Conservation (phyloP, 2,329 filamentous ascomycete genomes). For the Cladosporium sp. region DNA sequence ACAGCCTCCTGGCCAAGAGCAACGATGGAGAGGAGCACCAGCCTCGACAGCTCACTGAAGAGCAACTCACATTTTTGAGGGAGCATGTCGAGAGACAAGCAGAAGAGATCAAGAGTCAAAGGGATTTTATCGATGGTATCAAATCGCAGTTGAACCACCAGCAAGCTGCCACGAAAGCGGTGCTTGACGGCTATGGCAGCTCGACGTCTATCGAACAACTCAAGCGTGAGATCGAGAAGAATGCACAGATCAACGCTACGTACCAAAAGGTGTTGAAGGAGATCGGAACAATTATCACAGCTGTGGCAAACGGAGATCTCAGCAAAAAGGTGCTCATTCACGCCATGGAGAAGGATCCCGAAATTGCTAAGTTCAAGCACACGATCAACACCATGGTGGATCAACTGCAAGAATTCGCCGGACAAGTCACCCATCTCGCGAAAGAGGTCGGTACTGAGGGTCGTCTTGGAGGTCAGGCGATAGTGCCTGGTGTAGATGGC, state of each 20-base stretch:
- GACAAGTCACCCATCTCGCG: slow-evolving; percentile 89
- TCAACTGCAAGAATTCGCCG: slow-evolving; percentile 91
- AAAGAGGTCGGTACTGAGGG: slow-evolving; percentile 95
- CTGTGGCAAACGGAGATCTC: slow-evolving; percentile 88
- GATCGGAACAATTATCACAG: slow-evolving; percentile 95
- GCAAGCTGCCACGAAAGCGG: slow-evolving; percentile 75
- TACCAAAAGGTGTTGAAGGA: slow-evolving; percentile 96
- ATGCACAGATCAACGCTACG: slow-evolving; percentile 95
- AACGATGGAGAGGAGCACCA: slow-evolving; percentile 39
- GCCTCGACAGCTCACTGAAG: slow-evolving; percentile 59
- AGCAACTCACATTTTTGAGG: slow-evolving; percentile 76
- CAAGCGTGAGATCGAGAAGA: slow-evolving; percentile 90
- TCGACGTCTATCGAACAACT: slow-evolving; percentile 81
- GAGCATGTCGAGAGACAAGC: slow-evolving; percentile 93
- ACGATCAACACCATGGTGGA: slow-evolving; percentile 99
- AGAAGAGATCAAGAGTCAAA: slow-evolving; percentile 81
- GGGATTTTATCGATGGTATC: slow-evolving; percentile 76
- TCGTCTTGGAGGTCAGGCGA: slow-evolving; percentile 85
- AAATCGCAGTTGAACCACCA: slow-evolving; percentile 81
- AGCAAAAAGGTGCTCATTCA: slow-evolving; percentile 97
- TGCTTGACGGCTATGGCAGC: slow-evolving; percentile 74
- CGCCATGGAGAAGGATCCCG: slow-evolving; percentile 92
- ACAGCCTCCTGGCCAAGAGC: slow-evolving; percentile 49
- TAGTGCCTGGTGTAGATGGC: slow-evolving; percentile 88
- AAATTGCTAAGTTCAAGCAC: slow-evolving; percentile 95